Evolutionary conservation across 2,329 filamentous ascomycete genomes (phyloP), one percentile per base, ranked within the genome.

Genomic region (Chaetomiaceae sp.): DNA sequence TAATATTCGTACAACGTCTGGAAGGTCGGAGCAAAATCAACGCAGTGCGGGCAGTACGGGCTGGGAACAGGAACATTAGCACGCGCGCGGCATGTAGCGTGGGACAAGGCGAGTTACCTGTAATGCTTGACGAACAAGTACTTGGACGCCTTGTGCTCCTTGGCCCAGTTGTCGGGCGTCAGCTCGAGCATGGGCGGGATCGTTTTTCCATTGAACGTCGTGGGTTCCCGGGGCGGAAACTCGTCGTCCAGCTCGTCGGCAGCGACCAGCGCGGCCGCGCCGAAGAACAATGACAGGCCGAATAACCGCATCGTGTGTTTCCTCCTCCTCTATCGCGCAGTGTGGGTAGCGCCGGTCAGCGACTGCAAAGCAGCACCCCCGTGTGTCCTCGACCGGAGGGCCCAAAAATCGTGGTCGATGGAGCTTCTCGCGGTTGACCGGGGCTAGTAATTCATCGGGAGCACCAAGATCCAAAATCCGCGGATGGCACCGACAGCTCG

Each of bases 1-100:
- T 96, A 99, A 69, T 85, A 96, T 72, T 99, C 93, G 75, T 97
- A 96, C 13, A 92, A 70, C 5, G 91, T 96, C 70, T 97, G 90
- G 76, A 83, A 96, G 44, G 82, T 85, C 7, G 93, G 93, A 46
- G 88, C 89, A 63, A 89, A 87, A 44, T 78, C 74, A 66, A 78
- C 78, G 72, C 91, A 96, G 68, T 96, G 89, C 41, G 77, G 77
- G 68, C 79, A 83, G 58, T 73, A 81, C 10, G 79, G 79, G 60
- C 79, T 82, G 52, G 63, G 62, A 51, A 60, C 50, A n/a, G 63
- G 62, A 51, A 60, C 50, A 65, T 66, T 45, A 61, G 58, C 33
- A 53, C 34, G 23, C 16, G 47, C 35, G 38, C 16, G 41, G 14
- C 31, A 51, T 51, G 42, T 17, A 37, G 38, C 40, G 42, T 51